Percentiles rank a stretch among this genome's conserved stretches.
These are phyloP conservation scores for Lasiodiplodia hormozganensis DNA, from an alignment of 2,329 filamentous ascomycete species.

Conservation along the genomic window DNA sequence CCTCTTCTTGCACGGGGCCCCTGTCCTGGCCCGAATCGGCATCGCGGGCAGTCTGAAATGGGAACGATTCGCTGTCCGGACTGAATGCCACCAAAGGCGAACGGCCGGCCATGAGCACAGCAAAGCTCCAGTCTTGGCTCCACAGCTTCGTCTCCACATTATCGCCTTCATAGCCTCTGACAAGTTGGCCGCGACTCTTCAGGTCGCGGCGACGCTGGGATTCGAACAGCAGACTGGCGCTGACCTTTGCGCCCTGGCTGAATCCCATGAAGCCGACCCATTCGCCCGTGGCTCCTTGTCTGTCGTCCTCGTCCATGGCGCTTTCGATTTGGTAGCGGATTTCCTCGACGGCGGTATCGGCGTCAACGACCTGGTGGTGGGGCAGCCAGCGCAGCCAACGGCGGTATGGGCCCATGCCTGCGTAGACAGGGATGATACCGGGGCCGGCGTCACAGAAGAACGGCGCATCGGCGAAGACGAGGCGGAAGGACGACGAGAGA, in stretches of 20 bases:
- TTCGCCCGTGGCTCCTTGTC: conserved; percentile 48
- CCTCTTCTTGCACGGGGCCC: conserved; percentile 42
- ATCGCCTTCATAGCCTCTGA: conserved; percentile 16
- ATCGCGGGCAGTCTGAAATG: conserved; percentile 53
- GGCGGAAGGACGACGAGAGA: conserved; percentile 67
- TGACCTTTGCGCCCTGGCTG: conserved; percentile 58
- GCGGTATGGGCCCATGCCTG: conserved; percentile 69
- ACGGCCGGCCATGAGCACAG: conserved; percentile 67
- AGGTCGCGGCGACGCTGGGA: conserved; percentile 62
- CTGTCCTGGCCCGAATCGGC: conserved; percentile 41
- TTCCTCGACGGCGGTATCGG: conserved; percentile 55
- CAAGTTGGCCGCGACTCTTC: conserved; percentile 36
- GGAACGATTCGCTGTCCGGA: conserved; percentile 3
- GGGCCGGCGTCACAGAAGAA: conserved; percentile 68
- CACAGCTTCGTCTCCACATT: conserved; percentile 37
- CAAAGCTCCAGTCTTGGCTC: conserved; percentile 62
- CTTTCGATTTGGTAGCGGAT: conserved; percentile 53
- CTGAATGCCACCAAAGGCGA: conserved; percentile 64
- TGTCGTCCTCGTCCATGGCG: conserved; percentile 54
- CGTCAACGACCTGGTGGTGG: conserved; percentile 62
- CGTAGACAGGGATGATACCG: conserved; percentile 70
- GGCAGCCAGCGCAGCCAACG: conserved; percentile 69
- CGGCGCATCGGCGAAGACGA: conserved; percentile 76
- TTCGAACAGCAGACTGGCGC: conserved; percentile 55
- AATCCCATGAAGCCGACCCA: conserved; percentile 61